Base-by-base conservation (phyloP, 495 filamentous ascomycete genomes). In the Margaritispora aquatica region DNA sequence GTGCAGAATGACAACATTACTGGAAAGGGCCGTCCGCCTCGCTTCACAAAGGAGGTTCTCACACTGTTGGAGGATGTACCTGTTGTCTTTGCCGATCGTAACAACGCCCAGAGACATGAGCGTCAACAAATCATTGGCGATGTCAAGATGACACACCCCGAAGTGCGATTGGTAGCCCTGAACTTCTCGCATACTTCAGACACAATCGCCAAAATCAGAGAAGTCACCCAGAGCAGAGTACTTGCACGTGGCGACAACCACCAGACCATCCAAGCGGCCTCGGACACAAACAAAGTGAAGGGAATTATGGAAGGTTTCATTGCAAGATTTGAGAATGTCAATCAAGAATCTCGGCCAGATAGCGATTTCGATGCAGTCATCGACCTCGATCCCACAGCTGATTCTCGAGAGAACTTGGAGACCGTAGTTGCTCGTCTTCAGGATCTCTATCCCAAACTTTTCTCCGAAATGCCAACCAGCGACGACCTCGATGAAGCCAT, bases 281-380 rank as follows among this genome's bases (percentile, higher is more conserved):
- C 80, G 29, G 74, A 83, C 50, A 70, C 73, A 36, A 70, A 75
- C 15, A 90, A 96, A 68, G 84, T 93, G 31, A 76, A 90, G 22
- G 83, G 83, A 9, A 97, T 99, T 66, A 97, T 99, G 94, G 87
- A 96, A 61, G 90, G 91, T 34, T 99, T 99, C 75, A 75, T 98
- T 47, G 60, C 73, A 0, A 86, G 94, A 17, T 99, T 97, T 69
- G 86, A 97, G 71, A 80, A 84, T 2, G 73, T 90, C 56, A 79
- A 97, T 61, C 70, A 71, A 1, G 74, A 80, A 23, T 73, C 66
- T 20, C 65, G 70, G 20, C 92, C 93, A 2, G 95, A 99, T 69
- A 75, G 81, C 50, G 73, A 73, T 26, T 97, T 97, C 63, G 88
- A 96, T 62, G 70, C 83, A 8, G 75, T 96, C 54, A 95, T 99